Conservation (phyloP, 2,329 filamentous ascomycete species). For the Fusarium cyanostomum region DNA sequence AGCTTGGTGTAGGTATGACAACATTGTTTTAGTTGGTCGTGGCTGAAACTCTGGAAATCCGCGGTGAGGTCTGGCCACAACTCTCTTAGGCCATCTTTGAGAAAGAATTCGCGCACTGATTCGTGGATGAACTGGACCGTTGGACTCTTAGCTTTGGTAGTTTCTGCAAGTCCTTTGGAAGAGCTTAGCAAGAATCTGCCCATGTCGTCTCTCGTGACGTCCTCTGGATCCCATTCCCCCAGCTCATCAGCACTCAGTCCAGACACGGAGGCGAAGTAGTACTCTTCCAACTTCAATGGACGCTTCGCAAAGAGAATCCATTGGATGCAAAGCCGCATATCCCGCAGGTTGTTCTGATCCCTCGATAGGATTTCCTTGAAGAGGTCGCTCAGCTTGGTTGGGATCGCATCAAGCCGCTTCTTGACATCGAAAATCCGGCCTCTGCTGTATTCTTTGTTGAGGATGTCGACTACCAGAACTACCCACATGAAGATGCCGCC, state of each 20-base stretch:
- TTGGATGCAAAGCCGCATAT: conserved; percentile 56
- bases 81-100: conserved; percentile 47
- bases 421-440: conserved; percentile 41
- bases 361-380: conserved; percentile 61
- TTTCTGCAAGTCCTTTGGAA: conserved; percentile 58
- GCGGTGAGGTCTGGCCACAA: conserved; percentile 21
- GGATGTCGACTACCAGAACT: conserved; percentile 50
- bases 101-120: conserved; percentile 58
- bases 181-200: conserved; percentile 48
- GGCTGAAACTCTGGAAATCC: not conserved
- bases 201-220: conserved; percentile 41
- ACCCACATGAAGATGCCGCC: conserved; percentile 57
- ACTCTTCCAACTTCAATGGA: conserved; percentile 55
- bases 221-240: conserved; percentile 34
- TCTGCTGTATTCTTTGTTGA: conserved; percentile 47
- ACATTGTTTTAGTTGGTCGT: conserved; percentile 12
- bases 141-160: conserved; percentile 41
- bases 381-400: conserved; percentile 53
- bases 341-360: conserved; percentile 53
- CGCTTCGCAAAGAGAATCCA: conserved; percentile 62
- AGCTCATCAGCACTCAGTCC: conserved; percentile 7
- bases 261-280: conserved; percentile 48
- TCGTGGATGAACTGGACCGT: conserved; percentile 61
- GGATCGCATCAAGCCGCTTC: conserved; percentile 48
- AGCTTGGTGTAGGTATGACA: conserved; percentile 9